A percentile compares a stretch with the other conserved stretches of the same genome.
Evolutionary conservation across 2,329 filamentous ascomycete genomes (phyloP).

Genomic region (Apiospora kogelbergensis): DNA sequence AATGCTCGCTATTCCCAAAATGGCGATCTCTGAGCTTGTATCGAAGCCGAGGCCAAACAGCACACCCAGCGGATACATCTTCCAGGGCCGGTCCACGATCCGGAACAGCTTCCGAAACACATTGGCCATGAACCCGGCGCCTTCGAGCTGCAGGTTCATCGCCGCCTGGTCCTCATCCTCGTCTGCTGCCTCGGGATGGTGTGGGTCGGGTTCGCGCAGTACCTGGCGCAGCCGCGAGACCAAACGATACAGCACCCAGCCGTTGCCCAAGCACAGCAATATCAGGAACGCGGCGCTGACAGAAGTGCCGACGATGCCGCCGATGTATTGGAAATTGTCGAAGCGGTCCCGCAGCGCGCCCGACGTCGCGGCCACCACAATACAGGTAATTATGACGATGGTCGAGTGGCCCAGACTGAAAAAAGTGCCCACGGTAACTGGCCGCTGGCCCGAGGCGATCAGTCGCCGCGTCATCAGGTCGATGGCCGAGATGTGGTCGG

Average conservation of each 20-base stretch:
- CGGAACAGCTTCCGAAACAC: conserved; percentile 76
- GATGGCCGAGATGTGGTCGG: conserved; percentile 86
- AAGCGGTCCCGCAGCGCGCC: conserved; percentile 81
- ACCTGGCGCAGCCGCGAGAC: conserved; percentile 66
- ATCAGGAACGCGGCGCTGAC: conserved; percentile 84
- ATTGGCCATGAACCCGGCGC: conserved; percentile 71
- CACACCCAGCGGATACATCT: conserved; percentile 90
- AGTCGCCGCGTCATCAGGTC: conserved; percentile 92
- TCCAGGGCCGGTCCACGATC: conserved; percentile 77
- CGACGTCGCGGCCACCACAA: conserved; percentile 88
- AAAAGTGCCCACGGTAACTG: conserved; percentile 90
- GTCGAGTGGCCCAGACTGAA: conserved; percentile 94
- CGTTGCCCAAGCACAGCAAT: conserved; percentile 78
- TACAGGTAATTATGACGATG: conserved; percentile 85
- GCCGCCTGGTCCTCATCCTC: conserved; percentile 33
- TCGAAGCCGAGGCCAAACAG: conserved; percentile 93
- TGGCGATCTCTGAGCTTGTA: conserved; percentile 89
- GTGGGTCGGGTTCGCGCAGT: conserved; percentile 43
- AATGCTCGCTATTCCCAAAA: conserved; percentile 86
- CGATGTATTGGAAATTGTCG: conserved; percentile 74
- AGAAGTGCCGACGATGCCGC: conserved; percentile 85
- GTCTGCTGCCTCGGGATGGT: conserved; percentile 28
- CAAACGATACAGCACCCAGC: conserved; percentile 80
- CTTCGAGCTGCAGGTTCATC: conserved; percentile 67
- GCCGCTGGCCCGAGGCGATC: conserved; percentile 79